These are phyloP conservation scores for Stagonosporopsis cucurbitacearum DNA, from an alignment of 2,329 filamentous ascomycete species.

Conservation along the genomic window DNA sequence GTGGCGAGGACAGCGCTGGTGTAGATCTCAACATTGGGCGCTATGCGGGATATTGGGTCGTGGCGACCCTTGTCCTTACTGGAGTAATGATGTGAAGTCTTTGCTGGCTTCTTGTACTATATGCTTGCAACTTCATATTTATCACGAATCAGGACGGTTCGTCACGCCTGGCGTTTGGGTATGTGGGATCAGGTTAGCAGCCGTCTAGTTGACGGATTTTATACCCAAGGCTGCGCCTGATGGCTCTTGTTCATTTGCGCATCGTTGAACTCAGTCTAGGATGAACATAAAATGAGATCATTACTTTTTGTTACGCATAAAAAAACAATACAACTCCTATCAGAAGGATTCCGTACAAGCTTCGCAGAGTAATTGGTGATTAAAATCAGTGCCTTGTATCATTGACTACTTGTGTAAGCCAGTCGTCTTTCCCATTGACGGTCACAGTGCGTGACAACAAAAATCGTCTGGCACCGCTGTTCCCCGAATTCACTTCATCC, in stretches of 20 bases:
- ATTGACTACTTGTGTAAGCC: too few species aligned
- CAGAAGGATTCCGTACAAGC: too few species aligned
- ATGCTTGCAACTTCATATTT: background rate
- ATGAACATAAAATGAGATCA: too few species aligned
- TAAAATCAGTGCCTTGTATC: too few species aligned
- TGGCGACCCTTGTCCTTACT: constrained; percentile 48
- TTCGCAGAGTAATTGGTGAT: too few species aligned
- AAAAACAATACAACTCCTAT: too few species aligned
- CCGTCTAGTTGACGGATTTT: background rate
- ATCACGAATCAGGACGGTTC: background rate
- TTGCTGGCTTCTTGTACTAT: background rate
- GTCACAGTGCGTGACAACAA: background rate
- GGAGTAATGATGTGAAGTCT: constrained; percentile 10
- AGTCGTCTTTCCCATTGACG: background rate
- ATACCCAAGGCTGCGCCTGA: background rate
- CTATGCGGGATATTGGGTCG: constrained; percentile 49
- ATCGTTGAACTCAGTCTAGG: too few species aligned
- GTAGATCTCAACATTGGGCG: constrained; percentile 33
- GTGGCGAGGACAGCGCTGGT: constrained; percentile 42
- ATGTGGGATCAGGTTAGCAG: background rate
- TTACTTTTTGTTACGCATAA: too few species aligned
- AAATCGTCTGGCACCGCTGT: background rate
- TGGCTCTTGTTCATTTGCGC: background rate
- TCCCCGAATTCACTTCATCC: background rate
- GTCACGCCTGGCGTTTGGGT: background rate